Base-by-base conservation (phyloP, 345 rosid genomes). In the Gossypium anomalum region DNA sequence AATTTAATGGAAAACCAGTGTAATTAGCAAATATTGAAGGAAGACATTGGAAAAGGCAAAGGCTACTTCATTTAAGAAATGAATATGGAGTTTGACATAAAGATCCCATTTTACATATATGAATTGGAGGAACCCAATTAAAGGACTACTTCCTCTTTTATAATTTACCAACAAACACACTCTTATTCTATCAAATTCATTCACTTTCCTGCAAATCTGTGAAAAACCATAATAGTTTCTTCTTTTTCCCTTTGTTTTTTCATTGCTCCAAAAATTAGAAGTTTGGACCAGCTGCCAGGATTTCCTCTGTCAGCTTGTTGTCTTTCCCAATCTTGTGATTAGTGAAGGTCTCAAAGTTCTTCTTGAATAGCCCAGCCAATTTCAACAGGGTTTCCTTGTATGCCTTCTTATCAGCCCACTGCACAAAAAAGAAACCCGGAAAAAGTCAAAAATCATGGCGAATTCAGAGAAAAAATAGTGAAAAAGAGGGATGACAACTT, bases 401-500 rank as follows among this genome's bases (percentile, higher is more conserved):
- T n/a, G 92, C 98, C 41, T 86, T 74, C 91, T 93, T 90, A 82
- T 91, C 89, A 0, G 84, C 55, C 98, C 99, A 95, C 97, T 93
- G 83, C 84, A 83, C 84, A 74, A 60, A 44, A 34, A 71, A 58
- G 60, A 16, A 52, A n/a, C 5, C 63, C 41, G 7, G 38, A 51
- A 17, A 20, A 64, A 9, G 3, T 20, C 15, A 57, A 67, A 58
- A 76, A 38, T 77, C 57, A 9, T 2, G 15, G 19, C 22, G 0
- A 34, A 59, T 2, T 59, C n/a, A 20, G 12, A 41, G 47, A n/a
- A 51, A 34, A 20, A 1, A 38, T 9, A 3, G 10, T 49, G 20
- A 4, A n/a, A 63, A 2, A 58, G 3, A 22, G 29, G 13, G 23
- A 41, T 64, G 4, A 22, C 9, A 61, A 83, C 98, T 86, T 8